Evolutionary conservation across 257 asterid species (phyloP), one percentile per base, ranked within the genome.

Genomic region (Solanum sitiens): DNA sequence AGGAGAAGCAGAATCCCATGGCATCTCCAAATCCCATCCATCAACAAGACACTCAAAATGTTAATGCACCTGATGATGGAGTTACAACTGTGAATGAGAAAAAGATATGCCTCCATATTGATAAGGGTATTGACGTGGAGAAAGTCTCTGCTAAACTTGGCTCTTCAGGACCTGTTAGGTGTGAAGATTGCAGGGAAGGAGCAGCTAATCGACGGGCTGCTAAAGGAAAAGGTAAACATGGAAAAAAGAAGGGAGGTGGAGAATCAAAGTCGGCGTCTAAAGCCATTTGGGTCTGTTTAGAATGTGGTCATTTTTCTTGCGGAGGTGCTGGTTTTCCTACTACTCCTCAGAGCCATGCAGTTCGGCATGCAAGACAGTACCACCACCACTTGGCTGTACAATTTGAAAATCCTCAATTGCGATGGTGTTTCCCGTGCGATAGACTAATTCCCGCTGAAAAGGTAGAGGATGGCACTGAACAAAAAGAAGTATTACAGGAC

Each of bases 301-400:
- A 87, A 71, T 97, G 99, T 80, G 99, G 96, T 27, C 93, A 93
- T 92, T 92, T 93, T 84, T 93, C 98, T 4, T 97, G 99, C 83
- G 99, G 99, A 86, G 99, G 98, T 76, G 92, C 92, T 84, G 99
- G 98, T 84, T 88, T 95, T 35, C 98, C 99, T 6, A 91, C 94
- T 47, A 91, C 91, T 50, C 96, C 97, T 83, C 94, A 94, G 83
- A 93, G 96, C 86, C 99, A 97, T 83, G 97, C 96, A n/a, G 90
- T 93, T 87, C 92, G 96, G 65, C 99, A 97, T 89, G 93, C 99
- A 13, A 94, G 89, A 87, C 94, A 91, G 89, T 56, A 86, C 63
- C 98, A 74, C 73, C 99, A 97, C 89, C 93, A 95, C 1, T 76
- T 95, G 91, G 98, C 91, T 53, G 92, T 94, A 75, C 93, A 95